Evolutionary conservation across 2,329 filamentous ascomycete species (phyloP), one percentile per base, ranked within the genome.

Genomic region (Apiospora sp.): DNA sequence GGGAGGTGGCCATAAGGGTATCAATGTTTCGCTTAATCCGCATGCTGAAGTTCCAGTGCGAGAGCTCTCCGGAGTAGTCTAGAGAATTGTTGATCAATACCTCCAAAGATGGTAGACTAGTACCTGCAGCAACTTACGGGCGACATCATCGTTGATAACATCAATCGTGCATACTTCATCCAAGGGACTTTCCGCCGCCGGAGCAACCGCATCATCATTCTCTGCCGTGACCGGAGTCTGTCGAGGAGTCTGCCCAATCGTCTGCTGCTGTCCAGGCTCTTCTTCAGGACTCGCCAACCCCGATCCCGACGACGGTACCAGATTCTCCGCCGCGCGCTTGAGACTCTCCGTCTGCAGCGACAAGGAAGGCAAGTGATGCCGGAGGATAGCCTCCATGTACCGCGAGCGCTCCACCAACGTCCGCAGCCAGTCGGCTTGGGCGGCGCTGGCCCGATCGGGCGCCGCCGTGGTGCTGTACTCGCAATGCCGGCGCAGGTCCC

Each of bases 31-130:
- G 82, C 74, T 86, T 86, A 74, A 87, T 83, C 54, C 84, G 80
- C 84, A 86, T 86, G 54, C 86, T 87, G 75, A 87, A 87, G 74
- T 87, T 87, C 84, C 86, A 87, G 72, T 87, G 86, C 1, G 86
- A 87, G 75, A 87, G 87, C 74, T 87, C 86, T 12, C 86, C 86
- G 0, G 86, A 87, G 73, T 86, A 87, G 71, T 87, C 85, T 87
- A 58, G 8, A 16, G 5, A 6, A 51, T 72, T 2, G 6, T 10
- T 37, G 22, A n/a, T 68, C 64, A 68, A 13, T 46, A n/a, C n/a
- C n/a, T n/a, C n/a, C n/a, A n/a, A n/a, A n/a, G n/a, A n/a, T n/a
- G n/a, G n/a, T n/a, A n/a, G n/a, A n/a, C n/a, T n/a, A n/a, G n/a
- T n/a, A n/a, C 71, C 34, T 75, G 68, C 13, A 71, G 24, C 24